These are phyloP conservation scores for Dothistroma pini DNA, from an alignment of 2,329 filamentous ascomycete species.

Conservation along the genomic window DNA sequence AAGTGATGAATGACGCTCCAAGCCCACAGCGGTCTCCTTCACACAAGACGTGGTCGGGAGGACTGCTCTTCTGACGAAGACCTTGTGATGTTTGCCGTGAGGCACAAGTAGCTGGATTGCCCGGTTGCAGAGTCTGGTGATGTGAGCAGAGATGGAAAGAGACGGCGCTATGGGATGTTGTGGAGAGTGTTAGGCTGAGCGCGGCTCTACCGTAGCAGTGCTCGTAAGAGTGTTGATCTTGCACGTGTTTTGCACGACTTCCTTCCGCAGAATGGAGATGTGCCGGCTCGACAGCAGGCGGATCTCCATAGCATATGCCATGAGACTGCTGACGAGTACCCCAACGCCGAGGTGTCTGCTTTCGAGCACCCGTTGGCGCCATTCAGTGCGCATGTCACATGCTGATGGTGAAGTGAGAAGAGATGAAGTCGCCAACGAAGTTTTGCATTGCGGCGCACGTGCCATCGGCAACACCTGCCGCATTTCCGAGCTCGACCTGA, in stretches of 20 bases:
- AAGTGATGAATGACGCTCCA: conserved; percentile 20
- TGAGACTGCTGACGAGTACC: background rate
- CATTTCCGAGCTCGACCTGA: background rate
- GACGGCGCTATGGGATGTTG: background rate
- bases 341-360: background rate
- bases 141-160: conserved; percentile 5
- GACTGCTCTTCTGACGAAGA: conserved; percentile 30
- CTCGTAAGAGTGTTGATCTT: background rate
- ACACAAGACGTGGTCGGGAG: conserved; percentile 31
- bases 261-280: background rate
- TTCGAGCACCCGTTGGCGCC: background rate
- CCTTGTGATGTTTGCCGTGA: conserved; percentile 24
- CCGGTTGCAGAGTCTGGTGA: conserved; percentile 19
- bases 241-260: background rate
- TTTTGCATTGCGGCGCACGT: background rate
- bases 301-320: background rate
- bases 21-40: conserved; percentile 29
- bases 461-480: background rate
- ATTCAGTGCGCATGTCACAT: background rate
- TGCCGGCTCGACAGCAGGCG: too few relatives aligned
- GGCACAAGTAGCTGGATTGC: conserved; percentile 30
- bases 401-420: conserved; percentile 2
- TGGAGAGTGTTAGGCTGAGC: background rate
- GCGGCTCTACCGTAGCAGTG: conserved; percentile 1
- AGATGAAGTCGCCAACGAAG: background rate